These are phyloP conservation scores for Stentor coeruleus DNA, from an alignment of 73 alveolate genomes.

Conservation along the genomic window DNA sequence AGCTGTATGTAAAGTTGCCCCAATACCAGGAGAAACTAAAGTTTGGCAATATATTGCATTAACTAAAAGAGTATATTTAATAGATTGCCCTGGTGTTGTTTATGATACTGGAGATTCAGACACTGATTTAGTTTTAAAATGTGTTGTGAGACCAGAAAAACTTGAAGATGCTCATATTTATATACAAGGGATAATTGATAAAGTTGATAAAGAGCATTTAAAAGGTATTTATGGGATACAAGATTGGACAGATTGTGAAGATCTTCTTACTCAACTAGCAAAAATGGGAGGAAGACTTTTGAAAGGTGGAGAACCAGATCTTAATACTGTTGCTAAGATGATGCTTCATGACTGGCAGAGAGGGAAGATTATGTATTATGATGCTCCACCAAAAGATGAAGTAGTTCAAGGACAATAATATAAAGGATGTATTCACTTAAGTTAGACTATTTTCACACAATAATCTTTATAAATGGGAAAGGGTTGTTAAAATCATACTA, in stretches of 20 bases:
- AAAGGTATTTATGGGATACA: conserved; percentile 75
- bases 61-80: conserved; percentile 97
- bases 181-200: conserved; percentile 84
- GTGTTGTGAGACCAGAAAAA: conserved; percentile 99
- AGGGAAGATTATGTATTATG: conserved; percentile 98
- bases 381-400: conserved; percentile 23
- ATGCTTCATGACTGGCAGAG: conserved; percentile 99
- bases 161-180: conserved; percentile 95
- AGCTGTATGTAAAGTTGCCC: conserved; percentile 96
- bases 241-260: conserved; percentile 93
- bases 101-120: conserved; percentile 90
- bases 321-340: conserved; percentile 92
- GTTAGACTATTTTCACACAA: too few relatives aligned
- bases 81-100: conserved; percentile 99
- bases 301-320: conserved; percentile 84
- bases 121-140: conserved; percentile 87
- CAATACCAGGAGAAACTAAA: conserved; percentile 99
- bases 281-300: conserved; percentile 91
- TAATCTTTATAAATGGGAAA: too few relatives aligned
- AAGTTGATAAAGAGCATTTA: conserved; percentile 57
- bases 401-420: too few relatives aligned
- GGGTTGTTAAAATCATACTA: too few relatives aligned
- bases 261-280: conserved; percentile 93
- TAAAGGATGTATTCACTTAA: too few relatives aligned
- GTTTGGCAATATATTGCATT: conserved; percentile 99